Evolutionary conservation across 345 rosid genomes (phyloP).

Genomic region (Eucalyptus melliodora): DNA sequence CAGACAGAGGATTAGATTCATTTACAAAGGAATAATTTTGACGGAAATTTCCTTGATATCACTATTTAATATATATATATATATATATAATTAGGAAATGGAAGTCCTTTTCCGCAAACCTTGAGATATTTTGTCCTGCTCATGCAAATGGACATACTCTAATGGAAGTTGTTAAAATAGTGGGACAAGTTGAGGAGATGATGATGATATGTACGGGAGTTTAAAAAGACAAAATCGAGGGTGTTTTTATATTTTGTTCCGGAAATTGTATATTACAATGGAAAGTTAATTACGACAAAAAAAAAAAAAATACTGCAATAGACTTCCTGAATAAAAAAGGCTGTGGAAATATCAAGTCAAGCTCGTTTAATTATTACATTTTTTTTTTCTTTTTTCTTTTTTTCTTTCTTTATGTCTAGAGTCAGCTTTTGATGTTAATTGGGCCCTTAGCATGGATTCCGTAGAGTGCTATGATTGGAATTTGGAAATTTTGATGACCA

Average conservation of each 20-base stretch:
- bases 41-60: neutral
- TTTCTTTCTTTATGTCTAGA: neutral
- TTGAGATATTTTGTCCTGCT: neutral
- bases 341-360: neutral
- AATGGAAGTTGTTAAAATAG: neutral
- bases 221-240: neutral
- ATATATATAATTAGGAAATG: neutral
- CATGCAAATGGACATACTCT: neutral
- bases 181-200: neutral
- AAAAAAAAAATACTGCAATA: neutral
- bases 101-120: neutral
- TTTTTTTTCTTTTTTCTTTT: neutral
- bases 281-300: neutral
- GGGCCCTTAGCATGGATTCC: neutral
- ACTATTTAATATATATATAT: neutral
- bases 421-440: neutral
- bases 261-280: neutral
- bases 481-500: neutral
- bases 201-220: neutral
- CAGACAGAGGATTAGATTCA: neutral
- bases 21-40: neutral
- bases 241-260: neutral
- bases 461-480: neutral
- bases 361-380: neutral
- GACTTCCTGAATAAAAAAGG: neutral